These are phyloP conservation scores for Trichophyton simii DNA, from an alignment of 2,329 filamentous ascomycete genomes.

Conservation along the genomic window DNA sequence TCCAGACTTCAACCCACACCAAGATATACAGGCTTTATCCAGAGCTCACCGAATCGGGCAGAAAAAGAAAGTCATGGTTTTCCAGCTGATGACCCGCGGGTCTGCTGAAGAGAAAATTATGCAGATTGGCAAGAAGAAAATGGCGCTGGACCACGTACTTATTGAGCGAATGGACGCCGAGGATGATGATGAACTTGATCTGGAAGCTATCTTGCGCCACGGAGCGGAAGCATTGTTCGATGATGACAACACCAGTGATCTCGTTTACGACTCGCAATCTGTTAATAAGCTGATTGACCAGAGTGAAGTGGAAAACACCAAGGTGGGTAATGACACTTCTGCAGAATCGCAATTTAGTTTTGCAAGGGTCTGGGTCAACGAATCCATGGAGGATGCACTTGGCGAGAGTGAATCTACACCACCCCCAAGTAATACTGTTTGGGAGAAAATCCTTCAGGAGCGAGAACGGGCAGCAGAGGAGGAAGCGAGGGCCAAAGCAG, in stretches of 20 bases:
- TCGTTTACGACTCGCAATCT: constrained; percentile 66
- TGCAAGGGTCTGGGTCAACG: constrained; percentile 84
- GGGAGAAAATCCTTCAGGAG: constrained; percentile 80
- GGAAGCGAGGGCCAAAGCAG: constrained; percentile 53
- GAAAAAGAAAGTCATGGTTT: constrained; percentile 88
- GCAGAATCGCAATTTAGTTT: constrained; percentile 77
- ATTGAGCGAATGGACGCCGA: constrained; percentile 84
- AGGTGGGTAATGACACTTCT: constrained; percentile 49
- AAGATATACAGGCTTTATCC: constrained; percentile 90
- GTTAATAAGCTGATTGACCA: constrained; percentile 89
- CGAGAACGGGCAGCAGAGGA: constrained; percentile 67
- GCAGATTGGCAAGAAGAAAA: constrained; percentile 88
- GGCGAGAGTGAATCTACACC: constrained; percentile 41
- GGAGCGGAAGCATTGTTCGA: constrained; percentile 79
- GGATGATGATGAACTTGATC: constrained; percentile 63
- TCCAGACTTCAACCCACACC: constrained; percentile 94
- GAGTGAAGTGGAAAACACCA: constrained; percentile 62
- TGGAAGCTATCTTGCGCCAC: constrained; percentile 78
- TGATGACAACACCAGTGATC: constrained; percentile 56
- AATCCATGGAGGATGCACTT: constrained; percentile 56
- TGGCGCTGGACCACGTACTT: constrained; percentile 86
- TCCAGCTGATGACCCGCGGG: constrained; percentile 81
- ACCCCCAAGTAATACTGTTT: constrained; percentile 56
- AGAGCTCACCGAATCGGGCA: constrained; percentile 94
- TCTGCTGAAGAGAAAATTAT: constrained; percentile 93